Evolutionary conservation across 306 rosid species (phyloP), one percentile per base, ranked within the genome.

Genomic region (Begonia fuchsioides): DNA sequence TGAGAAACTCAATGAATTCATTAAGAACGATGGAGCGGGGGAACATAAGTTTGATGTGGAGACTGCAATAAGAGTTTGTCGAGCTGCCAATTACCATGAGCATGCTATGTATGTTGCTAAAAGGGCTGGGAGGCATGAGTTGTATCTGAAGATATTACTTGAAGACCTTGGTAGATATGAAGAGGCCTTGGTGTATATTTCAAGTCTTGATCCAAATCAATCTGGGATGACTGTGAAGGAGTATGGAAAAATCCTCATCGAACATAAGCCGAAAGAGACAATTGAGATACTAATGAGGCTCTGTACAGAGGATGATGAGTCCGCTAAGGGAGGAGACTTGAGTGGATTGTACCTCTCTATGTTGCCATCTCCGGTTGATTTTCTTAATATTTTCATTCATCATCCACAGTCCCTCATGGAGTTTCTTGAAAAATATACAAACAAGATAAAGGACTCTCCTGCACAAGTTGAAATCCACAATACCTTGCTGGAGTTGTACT

Each of bases 71-170:
- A 73, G 94, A 70, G 98, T 90, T 58, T 90, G 98, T 43, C 95
- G 98, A 47, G 90, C 98, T 67, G 94, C 98, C 64, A 85, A 76
- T 74, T 90, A 90, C 81, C 85, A 90, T 46, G 98, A 90, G 69
- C 98, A 85, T 75, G 98, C 98, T 18, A 90, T 90, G 98, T 85
- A 81, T 81, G 98, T 90, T 44, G 94, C 98, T 66, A 90, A 78
- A 80, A 90, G 77, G 69, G 87, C 90, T 14, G 82, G 93, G 68
- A 78, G 80, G 73, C 98, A 90, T 50, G 95, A 90, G 63, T 77
- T 82, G 94, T 85, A 90, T 72, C 74, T 90, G 69, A 90, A 90
- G 76, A 90, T 90, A 61, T 75, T 90, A 66, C 98, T 90, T 75
- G 98, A 90, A 77, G 98, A 90, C 60, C 98, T 90, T 75, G 95